Percentiles rank a stretch among this genome's conserved stretches.
Evolutionary conservation across 2,329 filamentous ascomycete species (phyloP).

Genomic region (Hypoxylon sp.): DNA sequence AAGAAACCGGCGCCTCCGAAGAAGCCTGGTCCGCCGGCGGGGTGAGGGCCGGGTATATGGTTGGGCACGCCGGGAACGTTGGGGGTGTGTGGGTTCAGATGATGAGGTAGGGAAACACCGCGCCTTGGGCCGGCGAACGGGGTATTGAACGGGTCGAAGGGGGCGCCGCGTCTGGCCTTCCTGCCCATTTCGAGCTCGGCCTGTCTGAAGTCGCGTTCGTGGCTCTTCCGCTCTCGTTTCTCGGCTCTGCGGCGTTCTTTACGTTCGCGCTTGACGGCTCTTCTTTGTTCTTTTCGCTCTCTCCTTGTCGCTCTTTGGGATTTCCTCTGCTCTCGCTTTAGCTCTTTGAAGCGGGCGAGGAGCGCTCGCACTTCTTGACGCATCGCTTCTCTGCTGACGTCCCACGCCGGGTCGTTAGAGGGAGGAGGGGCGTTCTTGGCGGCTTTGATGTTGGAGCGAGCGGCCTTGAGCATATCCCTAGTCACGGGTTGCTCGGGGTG

Average conservation of each 20-base stretch:
- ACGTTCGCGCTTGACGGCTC: constrained; percentile 50
- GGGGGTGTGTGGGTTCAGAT: not conserved
- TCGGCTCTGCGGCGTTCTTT: constrained; percentile 44
- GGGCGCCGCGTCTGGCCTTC: not conserved
- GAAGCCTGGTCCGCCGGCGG: not conserved
- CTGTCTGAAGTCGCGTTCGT: constrained; percentile 15
- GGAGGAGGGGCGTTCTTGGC: constrained; percentile 49
- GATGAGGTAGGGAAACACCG: not conserved
- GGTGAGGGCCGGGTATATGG: not conserved
- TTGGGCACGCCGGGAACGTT: not conserved
- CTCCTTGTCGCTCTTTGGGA: constrained; percentile 54
- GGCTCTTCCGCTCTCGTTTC: constrained; percentile 53
- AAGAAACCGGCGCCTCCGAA: constrained; percentile 21
- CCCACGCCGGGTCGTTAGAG: constrained; percentile 17
- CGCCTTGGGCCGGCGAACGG: not conserved
- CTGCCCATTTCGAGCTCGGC: constrained; percentile 22
- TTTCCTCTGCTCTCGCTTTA: constrained; percentile 59
- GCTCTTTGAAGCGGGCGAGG: constrained; percentile 61
- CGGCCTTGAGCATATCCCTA: constrained; percentile 59
- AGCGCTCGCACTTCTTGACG: constrained; percentile 57
- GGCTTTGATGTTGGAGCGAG: constrained; percentile 62
- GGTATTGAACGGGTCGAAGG: not conserved
- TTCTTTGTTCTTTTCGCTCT: constrained; percentile 54
- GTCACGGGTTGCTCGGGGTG: constrained; percentile 66
- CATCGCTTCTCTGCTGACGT: constrained; percentile 21